Base-by-base conservation (phyloP, 2,329 filamentous ascomycete species). In the Monosporascus sp. region DNA sequence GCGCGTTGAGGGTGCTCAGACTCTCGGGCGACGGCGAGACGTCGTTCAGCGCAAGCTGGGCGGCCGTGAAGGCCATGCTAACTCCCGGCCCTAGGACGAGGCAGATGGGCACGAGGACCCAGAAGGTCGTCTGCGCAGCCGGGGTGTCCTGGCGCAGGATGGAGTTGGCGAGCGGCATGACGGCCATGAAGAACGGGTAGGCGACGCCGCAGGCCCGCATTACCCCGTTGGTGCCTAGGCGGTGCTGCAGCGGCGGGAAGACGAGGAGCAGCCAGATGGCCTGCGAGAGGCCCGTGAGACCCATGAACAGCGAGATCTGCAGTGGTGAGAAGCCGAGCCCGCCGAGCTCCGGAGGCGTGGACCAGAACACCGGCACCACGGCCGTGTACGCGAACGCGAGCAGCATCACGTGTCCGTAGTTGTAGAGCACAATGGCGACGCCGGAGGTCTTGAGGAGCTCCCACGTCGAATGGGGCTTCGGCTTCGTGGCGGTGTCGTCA, bases 41-140 rank as follows among this genome's bases (percentile, higher is more conserved):
- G 54, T 92, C 87, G 67, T 93, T 93, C 34, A 93, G 65, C 0
- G 84, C 83, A 8, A 93, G 82, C 73, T 92, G 88, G 1, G 86
- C 78, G 2, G 77, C 84, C 0, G 87, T 91, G 64, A 87, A 88
- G 2, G 79, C 75, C 86, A 90, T 90, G 48, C 77, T 78, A 0
- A 89, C 81, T 1, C 84, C 83, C 14, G 78, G 78, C 0, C 85
- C 86, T 0, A 88, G n/a, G 0, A 74, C 71, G 11, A 85, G 66
- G 9, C 69, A 49, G 0, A 71, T 57, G 0, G 76, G 75, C 1
- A 66, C 71, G 2, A 77, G 48, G 2, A 79, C 64, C 83, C 86
- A 91, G 65, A 91, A 90, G 0, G 68, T 56, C 0, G 64, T 67
- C 2, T 66, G 62, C 1, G 75, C 59, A 0, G 65, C 64, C 0